Evolutionary conservation across 2,329 filamentous ascomycete genomes (phyloP), one percentile per base, ranked within the genome.

Genomic region (Didymella keratinophila): DNA sequence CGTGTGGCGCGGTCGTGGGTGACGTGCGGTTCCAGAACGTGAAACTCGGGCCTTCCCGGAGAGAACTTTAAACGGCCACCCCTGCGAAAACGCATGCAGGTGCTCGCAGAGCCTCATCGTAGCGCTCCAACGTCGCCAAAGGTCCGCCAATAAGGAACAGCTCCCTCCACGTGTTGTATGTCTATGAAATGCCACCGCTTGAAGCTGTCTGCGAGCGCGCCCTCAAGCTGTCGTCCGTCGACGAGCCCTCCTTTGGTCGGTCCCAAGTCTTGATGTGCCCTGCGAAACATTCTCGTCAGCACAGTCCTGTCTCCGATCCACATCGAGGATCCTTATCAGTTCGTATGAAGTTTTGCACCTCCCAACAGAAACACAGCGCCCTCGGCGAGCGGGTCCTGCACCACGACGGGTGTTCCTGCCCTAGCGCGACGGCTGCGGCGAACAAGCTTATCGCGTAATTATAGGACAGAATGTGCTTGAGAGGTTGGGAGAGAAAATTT

Each of bases 181-280:
- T 53, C 51, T 54, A 58, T 27, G 34, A 34, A 18, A 46, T 37
- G 39, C 56, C 56, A 10, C 32, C 45, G 46, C 50, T 54, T 21
- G 50, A 54, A 32, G 50, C 49, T 21, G 39, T 51, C 41, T 23
- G 45, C 34, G 56, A 54, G 32, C 56, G 45, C 50, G 70, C 69
- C 27, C 58, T 64, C 28, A 63, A 66, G 30, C 64, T 71, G 34
- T 76, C 74, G 47, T 76, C 74, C 48, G 71, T 72, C n/a, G 64
- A 68, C 36, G 76, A 69, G 55, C 73, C 77, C 60, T 82, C 80
- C 58, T 79, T 81, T 6, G 89, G 90, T 61, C 90, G 84, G 65
- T 87, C 84, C 89, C 89, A 93, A 30, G 89, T 91, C 60, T 87
- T 85, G 63, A 93, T 85, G 74, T 93, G 90, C 36, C 90, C 89